Evolutionary conservation across 2,329 filamentous ascomycete species (phyloP).

Genomic region (Xylaria sp.): DNA sequence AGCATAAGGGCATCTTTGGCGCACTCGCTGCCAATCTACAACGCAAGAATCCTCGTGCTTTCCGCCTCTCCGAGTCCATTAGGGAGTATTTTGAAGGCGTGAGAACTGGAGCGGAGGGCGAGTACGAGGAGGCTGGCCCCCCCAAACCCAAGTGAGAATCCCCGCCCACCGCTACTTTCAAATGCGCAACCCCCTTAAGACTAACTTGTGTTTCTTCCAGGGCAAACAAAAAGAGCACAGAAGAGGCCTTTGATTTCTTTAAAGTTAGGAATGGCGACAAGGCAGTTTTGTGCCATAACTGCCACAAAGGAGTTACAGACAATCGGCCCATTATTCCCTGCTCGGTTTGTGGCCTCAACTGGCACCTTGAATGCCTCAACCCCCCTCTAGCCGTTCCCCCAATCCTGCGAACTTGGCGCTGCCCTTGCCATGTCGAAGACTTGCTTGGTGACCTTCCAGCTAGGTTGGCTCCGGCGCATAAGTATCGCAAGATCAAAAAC

Average conservation of each 20-base stretch:
- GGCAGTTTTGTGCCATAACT: constrained; percentile 80
- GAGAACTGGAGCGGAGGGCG: constrained; percentile 77
- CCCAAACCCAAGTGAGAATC: constrained; percentile 67
- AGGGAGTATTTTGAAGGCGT: constrained; percentile 85
- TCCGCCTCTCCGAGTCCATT: constrained; percentile 75
- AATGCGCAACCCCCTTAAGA: constrained; percentile 26
- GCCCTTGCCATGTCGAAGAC: constrained; percentile 86
- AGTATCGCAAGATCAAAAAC: constrained; percentile 70
- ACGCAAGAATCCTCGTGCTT: constrained; percentile 76
- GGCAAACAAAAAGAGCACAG: constrained; percentile 63
- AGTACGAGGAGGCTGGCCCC: constrained; percentile 76
- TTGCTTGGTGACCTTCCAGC: constrained; percentile 70
- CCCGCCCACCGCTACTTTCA: background rate
- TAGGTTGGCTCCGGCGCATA: constrained; percentile 68
- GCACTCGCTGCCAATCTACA: constrained; percentile 73
- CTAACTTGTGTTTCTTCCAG: constrained; percentile 53
- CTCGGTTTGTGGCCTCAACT: constrained; percentile 79
- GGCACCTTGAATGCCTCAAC: constrained; percentile 93
- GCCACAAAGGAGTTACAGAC: constrained; percentile 71
- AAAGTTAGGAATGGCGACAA: constrained; percentile 77
- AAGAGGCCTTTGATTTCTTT: constrained; percentile 74
- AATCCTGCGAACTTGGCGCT: constrained; percentile 82
- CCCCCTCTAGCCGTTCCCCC: constrained; percentile 85
- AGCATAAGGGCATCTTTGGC: constrained; percentile 68
- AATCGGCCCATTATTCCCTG: constrained; percentile 85